These are phyloP conservation scores for Ashbya aceris DNA, from an alignment of 1,139 yeast species.

Conservation along the genomic window DNA sequence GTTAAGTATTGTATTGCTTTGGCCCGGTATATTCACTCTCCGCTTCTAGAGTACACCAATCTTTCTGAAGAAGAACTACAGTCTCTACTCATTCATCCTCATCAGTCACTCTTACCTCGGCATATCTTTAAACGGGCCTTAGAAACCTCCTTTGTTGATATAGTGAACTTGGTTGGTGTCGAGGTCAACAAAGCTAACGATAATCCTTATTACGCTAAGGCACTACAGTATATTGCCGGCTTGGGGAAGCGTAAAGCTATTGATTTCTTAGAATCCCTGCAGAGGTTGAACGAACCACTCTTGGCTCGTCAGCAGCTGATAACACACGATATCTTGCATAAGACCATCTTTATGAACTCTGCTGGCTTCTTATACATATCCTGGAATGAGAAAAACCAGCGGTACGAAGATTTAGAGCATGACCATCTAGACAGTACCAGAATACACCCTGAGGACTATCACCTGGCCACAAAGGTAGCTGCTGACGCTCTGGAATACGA, in stretches of 20 bases:
- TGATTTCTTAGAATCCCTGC: slow-evolving; percentile 75
- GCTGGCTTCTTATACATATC: slow-evolving; percentile 85
- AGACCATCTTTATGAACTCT: slow-evolving; percentile 79
- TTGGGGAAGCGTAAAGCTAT: slow-evolving; percentile 93
- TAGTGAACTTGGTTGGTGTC: slow-evolving; percentile 83
- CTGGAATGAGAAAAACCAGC: slow-evolving; percentile 39
- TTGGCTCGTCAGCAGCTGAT: slow-evolving; percentile 62
- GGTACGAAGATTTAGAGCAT: slow-evolving; percentile 47
- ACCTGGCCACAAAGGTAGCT: slow-evolving; percentile 91
- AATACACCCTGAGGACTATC: slow-evolving; percentile 97
- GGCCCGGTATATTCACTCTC: slow-evolving; percentile 86
- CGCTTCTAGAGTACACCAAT: slow-evolving; percentile 78
- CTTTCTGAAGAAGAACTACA: slow-evolving; percentile 58
- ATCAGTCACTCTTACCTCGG: slow-evolving; percentile 61
- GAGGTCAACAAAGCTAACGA: slow-evolving; percentile 87
- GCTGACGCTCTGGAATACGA: slow-evolving; percentile 95
- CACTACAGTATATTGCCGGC: slow-evolving; percentile 76
- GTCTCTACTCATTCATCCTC: slow-evolving; percentile 63
- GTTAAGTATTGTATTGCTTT: slow-evolving; percentile 82
- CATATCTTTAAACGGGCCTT: slow-evolving; percentile 59
- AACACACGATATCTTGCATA: slow-evolving; percentile 68
- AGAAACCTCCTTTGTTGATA: slow-evolving; percentile 81
- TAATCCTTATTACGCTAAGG: slow-evolving; percentile 52
- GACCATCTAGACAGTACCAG: slow-evolving; percentile 90
- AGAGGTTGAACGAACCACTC: slow-evolving; percentile 52